These are phyloP conservation scores for Pilaira anomala DNA, from an alignment of 192 early-diverging fungal species.

Conservation along the genomic window DNA sequence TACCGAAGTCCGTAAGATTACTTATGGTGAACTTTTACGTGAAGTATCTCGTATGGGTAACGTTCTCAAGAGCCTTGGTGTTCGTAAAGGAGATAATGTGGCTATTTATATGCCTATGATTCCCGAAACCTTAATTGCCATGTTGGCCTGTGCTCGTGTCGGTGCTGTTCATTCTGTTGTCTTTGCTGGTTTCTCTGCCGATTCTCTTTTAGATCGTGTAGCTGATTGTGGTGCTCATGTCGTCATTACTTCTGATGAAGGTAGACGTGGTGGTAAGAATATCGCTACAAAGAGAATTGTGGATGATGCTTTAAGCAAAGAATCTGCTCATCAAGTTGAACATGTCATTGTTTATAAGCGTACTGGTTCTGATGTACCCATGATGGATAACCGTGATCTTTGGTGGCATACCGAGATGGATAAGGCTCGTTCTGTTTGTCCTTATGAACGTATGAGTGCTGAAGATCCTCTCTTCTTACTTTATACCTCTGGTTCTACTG, in stretches of 20 bases:
- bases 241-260: constrained; percentile 92
- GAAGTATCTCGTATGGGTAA: constrained; percentile 85
- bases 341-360: constrained; percentile 87
- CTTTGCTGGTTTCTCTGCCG: constrained; percentile 94
- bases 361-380: constrained; percentile 79
- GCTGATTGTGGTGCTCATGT: constrained; percentile 76
- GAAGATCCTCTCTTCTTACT: constrained; percentile 95
- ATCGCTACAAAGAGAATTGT: constrained; percentile 90
- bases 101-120: constrained; percentile 98
- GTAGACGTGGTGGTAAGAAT: constrained; percentile 83
- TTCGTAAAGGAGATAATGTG: constrained; percentile 90
- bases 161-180: constrained; percentile 92
- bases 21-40: constrained; percentile 77
- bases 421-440: constrained; percentile 82
- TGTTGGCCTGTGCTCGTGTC: constrained; percentile 94
- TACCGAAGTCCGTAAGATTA: constrained; percentile 67
- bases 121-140: constrained; percentile 86
- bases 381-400: constrained; percentile 71
- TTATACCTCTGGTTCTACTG: constrained; percentile 90
- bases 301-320: constrained; percentile 74
- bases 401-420: constrained; percentile 92
- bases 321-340: constrained; percentile 74
- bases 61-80: constrained; percentile 74
- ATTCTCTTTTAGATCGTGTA: constrained; percentile 89
- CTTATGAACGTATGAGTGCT: constrained; percentile 77